These are phyloP conservation scores for Sporothrix globosa DNA, from an alignment of 2,329 filamentous ascomycete genomes.

Conservation along the genomic window DNA sequence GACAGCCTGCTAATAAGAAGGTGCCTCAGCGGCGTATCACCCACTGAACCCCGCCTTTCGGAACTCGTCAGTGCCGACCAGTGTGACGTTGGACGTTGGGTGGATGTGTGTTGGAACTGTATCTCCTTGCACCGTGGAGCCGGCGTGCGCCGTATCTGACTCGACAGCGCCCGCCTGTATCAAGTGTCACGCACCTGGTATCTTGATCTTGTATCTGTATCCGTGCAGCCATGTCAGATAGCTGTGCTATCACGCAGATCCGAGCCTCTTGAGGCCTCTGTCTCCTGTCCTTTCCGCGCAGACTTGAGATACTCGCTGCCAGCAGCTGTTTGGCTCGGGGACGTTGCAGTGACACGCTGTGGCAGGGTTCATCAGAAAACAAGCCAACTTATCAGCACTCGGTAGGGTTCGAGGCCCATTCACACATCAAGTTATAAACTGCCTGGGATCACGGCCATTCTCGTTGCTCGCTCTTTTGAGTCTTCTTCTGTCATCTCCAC, in stretches of 20 bases:
- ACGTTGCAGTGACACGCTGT: background rate
- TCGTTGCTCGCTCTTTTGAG: background rate
- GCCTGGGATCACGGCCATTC: conserved; percentile 12
- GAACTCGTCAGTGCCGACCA: conserved; percentile 19
- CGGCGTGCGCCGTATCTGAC: background rate
- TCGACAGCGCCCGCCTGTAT: background rate
- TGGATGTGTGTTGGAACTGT: background rate
- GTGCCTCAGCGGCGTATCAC: background rate
- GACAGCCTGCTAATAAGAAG: background rate
- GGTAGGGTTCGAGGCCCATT: background rate
- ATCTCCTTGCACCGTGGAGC: background rate
- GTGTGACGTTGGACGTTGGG: no score
- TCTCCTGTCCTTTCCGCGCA: background rate
- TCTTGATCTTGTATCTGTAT: background rate
- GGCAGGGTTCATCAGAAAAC: background rate
- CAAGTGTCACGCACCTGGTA: background rate
- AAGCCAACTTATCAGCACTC: background rate
- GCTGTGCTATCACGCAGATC: conserved; percentile 15
- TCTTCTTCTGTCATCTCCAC: background rate
- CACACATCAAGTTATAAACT: conserved; percentile 17
- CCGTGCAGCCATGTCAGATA: background rate
- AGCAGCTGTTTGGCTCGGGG: background rate
- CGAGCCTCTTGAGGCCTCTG: background rate
- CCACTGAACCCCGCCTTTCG: background rate
- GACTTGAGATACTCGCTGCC: background rate